Percentiles rank a stretch among this genome's conserved stretches.
Conservation (phyloP, 495 filamentous ascomycete genomes). For the Aspergillus cavernicola region DNA sequence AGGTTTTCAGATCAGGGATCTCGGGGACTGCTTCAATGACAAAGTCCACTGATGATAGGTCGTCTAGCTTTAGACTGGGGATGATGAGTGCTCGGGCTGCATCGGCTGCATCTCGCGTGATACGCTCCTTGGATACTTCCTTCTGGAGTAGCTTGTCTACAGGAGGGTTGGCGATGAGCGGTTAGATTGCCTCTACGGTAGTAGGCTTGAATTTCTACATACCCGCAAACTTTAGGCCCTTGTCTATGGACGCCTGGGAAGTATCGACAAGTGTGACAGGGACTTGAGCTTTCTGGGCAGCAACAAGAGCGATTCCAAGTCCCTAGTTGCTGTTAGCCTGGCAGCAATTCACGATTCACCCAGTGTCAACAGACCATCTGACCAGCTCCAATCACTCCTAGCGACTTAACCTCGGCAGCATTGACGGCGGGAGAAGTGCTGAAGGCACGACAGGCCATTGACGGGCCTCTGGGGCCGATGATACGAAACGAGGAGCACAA, state of each 20-base stretch:
- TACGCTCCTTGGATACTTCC: slow-evolving; percentile 78
- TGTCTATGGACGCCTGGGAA: slow-evolving; percentile 83
- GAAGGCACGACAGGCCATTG: slow-evolving; percentile 37
- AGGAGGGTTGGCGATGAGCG: not conserved
- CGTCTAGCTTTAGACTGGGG: slow-evolving; percentile 69
- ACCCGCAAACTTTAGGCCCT: slow-evolving; percentile 89
- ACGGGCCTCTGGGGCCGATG: slow-evolving; percentile 27
- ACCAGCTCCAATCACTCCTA: slow-evolving; percentile 92
- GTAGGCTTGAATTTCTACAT: slow-evolving; percentile 14
- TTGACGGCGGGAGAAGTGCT: slow-evolving; percentile 41
- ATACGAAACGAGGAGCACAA: slow-evolving; percentile 32
- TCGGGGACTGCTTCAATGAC: slow-evolving; percentile 98
- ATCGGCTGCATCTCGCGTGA: slow-evolving; percentile 76
- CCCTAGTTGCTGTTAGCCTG: slow-evolving; percentile 54
- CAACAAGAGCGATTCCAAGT: slow-evolving; percentile 92
- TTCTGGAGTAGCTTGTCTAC: slow-evolving; percentile 88
- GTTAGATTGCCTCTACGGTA: not conserved
- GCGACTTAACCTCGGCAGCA: slow-evolving; percentile 75
- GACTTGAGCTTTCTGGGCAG: slow-evolving; percentile 77
- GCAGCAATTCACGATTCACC: not conserved
- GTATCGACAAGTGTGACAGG: slow-evolving; percentile 85
- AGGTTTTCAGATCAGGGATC: slow-evolving; percentile 79
- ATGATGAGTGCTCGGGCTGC: slow-evolving; percentile 62
- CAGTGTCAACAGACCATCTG: slow-evolving; percentile 67
- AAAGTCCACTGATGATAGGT: slow-evolving; percentile 85